A percentile compares a stretch with the other conserved stretches of the same genome.
These are phyloP conservation scores for Rubroshorea leprosula DNA, from an alignment of 345 rosid species.

Conservation along the genomic window DNA sequence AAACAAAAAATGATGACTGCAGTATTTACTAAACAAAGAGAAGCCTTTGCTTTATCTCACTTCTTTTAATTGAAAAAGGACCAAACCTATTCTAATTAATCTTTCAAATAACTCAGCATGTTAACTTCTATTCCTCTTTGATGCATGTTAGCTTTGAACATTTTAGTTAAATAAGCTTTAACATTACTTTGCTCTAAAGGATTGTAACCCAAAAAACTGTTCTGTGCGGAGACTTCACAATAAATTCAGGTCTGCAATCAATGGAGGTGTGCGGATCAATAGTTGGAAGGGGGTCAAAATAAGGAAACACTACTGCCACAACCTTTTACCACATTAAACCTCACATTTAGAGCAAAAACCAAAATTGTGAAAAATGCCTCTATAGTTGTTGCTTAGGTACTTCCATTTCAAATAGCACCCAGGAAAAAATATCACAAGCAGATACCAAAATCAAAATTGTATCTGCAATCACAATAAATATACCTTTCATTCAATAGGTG, in stretches of 20 bases:
- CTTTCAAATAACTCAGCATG: not conserved
- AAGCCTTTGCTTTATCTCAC: not conserved
- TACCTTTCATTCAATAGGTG: constrained; percentile 86
- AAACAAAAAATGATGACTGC: not conserved
- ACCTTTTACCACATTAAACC: not conserved
- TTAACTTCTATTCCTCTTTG: not conserved
- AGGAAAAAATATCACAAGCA: constrained; percentile 1
- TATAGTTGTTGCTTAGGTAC: not conserved
- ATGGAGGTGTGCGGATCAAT: too few relatives aligned
- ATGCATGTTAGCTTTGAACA: not conserved
- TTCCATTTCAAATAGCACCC: not conserved
- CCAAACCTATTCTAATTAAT: not conserved
- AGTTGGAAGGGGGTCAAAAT: too few relatives aligned
- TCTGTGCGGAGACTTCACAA: too few relatives aligned
- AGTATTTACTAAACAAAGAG: not conserved
- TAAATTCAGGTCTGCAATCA: too few relatives aligned
- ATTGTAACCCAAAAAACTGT: not conserved
- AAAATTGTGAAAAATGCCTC: not conserved
- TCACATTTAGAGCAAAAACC: too few relatives aligned
- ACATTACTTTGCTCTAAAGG: not conserved
- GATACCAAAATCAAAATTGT: not conserved
- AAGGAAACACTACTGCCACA: not conserved
- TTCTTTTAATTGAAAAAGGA: not conserved
- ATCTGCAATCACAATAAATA: constrained; percentile 5
- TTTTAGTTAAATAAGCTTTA: not conserved